Base-by-base conservation (phyloP, 495 filamentous ascomycete species). In the Tuber borchii region DNA sequence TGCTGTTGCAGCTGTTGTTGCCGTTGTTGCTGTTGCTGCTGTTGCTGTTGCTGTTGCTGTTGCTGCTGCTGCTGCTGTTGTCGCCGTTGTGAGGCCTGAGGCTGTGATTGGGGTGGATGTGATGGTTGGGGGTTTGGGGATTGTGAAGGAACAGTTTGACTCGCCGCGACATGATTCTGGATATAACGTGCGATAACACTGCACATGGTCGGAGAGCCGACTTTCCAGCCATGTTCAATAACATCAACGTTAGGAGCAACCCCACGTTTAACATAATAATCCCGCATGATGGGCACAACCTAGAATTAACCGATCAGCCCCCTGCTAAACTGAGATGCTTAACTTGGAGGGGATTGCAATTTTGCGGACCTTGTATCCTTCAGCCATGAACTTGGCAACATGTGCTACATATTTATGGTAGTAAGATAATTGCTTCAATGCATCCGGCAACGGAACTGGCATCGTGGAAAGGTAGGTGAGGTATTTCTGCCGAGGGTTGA, bases 181-280 rank as follows among this genome's bases (percentile, higher is more conserved):
- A 79, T 77, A 68, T 79, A 79, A 26, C 78, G 78, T 37, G 78
- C 78, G 39, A 79, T 70, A 72, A 79, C 75, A 65, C 71, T 71
- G 16, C 78, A 77, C 46, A 79, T 79, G 20, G 78, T 71, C 26
- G 77, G 78, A 43, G 78, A 79, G 12, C 46, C 69, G 68, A 76
- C 69, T 56, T 75, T 71, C 78, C 78, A 79, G 39, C 73, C 73
- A n/a, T 44, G 73, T 34, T 79, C 78, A 31, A 79, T 74, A 26
- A 79, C 78, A 12, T 79, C 78, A 26, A 26, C 73, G 37, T 70
- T 70, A 26, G 78, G 78, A 68, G 78, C 78, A 37, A 45, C 78
- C 46, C 76, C 77, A n/a, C 39, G 51, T 65, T 39, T 79, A 26
- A 79, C 78, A 75, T 79, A 79, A 76, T 68, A 71, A 45, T 75